These are phyloP conservation scores for Teratosphaeriaceae sp. DNA, from an alignment of 2,329 filamentous ascomycete genomes.

Conservation along the genomic window DNA sequence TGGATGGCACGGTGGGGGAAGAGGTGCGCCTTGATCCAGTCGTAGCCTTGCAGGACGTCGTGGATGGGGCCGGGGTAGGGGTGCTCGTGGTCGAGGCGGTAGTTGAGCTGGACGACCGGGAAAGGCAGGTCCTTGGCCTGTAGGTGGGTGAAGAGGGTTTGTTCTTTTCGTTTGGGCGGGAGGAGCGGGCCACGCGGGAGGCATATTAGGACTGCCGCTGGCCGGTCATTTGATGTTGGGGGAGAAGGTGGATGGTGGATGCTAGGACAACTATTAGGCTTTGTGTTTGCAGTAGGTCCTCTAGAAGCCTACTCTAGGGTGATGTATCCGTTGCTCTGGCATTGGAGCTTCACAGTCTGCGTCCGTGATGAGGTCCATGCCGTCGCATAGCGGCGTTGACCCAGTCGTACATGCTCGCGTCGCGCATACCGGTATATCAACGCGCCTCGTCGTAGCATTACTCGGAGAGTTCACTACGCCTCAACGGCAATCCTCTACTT, in stretches of 20 bases:
- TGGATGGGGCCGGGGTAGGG: slow-evolving; percentile 42
- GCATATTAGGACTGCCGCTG: slow-evolving; percentile 28
- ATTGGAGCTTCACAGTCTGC: slow-evolving; percentile 1
- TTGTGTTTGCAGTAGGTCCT: no score
- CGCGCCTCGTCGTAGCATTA: no score
- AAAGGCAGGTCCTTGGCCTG: slow-evolving; percentile 24
- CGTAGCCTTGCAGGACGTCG: slow-evolving; percentile 41
- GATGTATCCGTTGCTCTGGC: slow-evolving; percentile 5
- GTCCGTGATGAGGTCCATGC: neutral
- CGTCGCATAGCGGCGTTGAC: neutral
- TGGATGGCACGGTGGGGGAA: slow-evolving; percentile 22
- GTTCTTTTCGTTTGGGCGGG: slow-evolving; percentile 24
- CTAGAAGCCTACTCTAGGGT: slow-evolving; percentile 5
- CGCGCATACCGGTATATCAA: no score
- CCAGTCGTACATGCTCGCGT: neutral
- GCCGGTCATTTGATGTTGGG: slow-evolving; percentile 13
- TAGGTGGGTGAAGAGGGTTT: slow-evolving; percentile 13
- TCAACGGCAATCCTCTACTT: no score
- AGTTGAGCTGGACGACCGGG: slow-evolving; percentile 40
- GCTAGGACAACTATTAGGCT: no score
- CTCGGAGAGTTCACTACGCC: no score
- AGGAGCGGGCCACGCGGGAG: slow-evolving; percentile 37
- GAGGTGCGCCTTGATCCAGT: slow-evolving; percentile 40
- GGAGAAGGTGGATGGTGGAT: slow-evolving; percentile 17
- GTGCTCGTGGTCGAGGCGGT: slow-evolving; percentile 32